Conservation (phyloP, 257 asterid genomes). For the Jacaranda copaia region DNA sequence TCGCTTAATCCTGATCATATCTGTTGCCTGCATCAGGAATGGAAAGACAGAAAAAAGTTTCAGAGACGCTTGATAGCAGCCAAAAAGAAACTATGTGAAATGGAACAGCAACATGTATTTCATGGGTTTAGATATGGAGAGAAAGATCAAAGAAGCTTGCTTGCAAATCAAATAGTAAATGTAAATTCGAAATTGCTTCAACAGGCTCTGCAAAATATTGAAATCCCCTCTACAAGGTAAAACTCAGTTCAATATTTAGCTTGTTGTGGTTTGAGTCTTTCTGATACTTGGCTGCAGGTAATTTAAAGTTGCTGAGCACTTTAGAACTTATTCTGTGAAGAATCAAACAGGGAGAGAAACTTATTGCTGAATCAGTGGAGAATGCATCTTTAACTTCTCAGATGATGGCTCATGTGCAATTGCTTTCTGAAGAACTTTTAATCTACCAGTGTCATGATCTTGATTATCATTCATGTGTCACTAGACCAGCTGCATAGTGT, state of each 20-base stretch:
- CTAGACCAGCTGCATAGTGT: background rate
- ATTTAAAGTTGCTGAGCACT: slow-evolving; percentile 19
- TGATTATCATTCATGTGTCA: background rate
- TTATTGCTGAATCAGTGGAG: background rate
- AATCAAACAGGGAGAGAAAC: slow-evolving; percentile 7
- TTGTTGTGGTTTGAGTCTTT: slow-evolving; percentile 4
- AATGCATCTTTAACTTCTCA: background rate
- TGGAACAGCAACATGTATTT: slow-evolving; percentile 89
- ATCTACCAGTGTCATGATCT: background rate
- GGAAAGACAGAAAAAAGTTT: slow-evolving; percentile 88
- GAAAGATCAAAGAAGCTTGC: slow-evolving; percentile 73
- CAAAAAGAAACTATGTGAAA: slow-evolving; percentile 83
- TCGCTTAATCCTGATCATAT: slow-evolving; percentile 34
- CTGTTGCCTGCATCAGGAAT: slow-evolving; percentile 65
- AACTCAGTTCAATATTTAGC: slow-evolving; percentile 26
- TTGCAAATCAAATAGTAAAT: slow-evolving; percentile 78
- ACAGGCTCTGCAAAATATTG: slow-evolving; percentile 64
- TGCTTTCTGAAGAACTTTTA: background rate
- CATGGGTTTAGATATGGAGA: slow-evolving; percentile 82
- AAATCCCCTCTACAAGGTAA: slow-evolving; percentile 59
- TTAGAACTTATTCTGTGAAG: slow-evolving; percentile 22
- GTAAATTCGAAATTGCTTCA: slow-evolving; percentile 77
- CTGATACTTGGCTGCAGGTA: background rate
- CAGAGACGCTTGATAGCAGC: slow-evolving; percentile 87
- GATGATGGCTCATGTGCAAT: background rate